phyloP scores from a whole-genome alignment of 2,329 filamentous ascomycete genomes.

The Alternaria metachromatica region DNA sequence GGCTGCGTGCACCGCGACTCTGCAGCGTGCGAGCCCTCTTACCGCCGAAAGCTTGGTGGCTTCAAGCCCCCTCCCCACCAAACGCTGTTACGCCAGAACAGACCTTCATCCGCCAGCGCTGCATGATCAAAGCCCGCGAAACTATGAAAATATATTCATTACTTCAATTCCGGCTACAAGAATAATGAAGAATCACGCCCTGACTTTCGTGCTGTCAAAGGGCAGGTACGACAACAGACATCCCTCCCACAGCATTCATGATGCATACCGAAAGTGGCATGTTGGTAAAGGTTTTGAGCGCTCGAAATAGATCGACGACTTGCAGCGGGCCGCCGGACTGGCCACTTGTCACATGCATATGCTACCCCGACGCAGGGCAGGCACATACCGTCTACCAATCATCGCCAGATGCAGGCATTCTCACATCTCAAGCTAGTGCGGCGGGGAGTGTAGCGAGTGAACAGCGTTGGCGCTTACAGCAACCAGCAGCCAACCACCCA shows the following conservation, averaged over 20 bases:
- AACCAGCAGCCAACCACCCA: slow-evolving; percentile 42
- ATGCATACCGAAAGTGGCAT: slow-evolving; percentile 12
- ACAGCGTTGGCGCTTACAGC: slow-evolving; percentile 46
- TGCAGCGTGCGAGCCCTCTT: slow-evolving; percentile 9
- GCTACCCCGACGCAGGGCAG: slow-evolving; percentile 36
- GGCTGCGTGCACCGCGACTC: slow-evolving; percentile 13
- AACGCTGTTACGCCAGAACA: background rate
- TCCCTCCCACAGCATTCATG: slow-evolving; percentile 22
- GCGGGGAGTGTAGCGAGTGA: slow-evolving; percentile 37
- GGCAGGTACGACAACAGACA: slow-evolving; percentile 13
- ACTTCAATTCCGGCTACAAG: background rate
- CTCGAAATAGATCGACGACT: slow-evolving; percentile 46
- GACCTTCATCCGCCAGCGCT: background rate
- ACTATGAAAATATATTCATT: background rate
- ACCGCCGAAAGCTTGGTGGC: slow-evolving; percentile 14
- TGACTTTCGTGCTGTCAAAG: background rate
- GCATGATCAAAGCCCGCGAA: background rate
- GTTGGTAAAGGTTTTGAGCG: slow-evolving; percentile 13
- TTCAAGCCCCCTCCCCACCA: slow-evolving; percentile 10
- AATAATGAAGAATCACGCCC: background rate
- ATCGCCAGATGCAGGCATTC: slow-evolving; percentile 15
- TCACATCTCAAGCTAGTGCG: slow-evolving; percentile 25
- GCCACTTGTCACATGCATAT: slow-evolving; percentile 40
- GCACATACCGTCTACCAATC: slow-evolving; percentile 40
- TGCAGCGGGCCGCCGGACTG: slow-evolving; percentile 39